phyloP scores from a whole-genome alignment of 305 asterid genomes.

The Coffea humblotiana region DNA sequence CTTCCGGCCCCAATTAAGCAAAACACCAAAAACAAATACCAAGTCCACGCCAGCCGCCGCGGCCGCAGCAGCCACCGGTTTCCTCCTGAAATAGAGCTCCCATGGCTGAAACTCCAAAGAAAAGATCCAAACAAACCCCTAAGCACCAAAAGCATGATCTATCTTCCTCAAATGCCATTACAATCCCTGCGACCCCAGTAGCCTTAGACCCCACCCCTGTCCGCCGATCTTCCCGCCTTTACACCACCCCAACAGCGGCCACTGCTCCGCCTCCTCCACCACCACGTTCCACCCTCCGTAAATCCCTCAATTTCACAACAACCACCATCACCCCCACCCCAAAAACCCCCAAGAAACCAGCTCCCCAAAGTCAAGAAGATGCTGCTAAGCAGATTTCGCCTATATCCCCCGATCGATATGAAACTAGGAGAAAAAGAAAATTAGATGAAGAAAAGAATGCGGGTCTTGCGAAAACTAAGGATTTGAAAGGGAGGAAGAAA shows the following conservation, averaged over 20 bases:
- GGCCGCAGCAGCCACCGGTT: background rate
- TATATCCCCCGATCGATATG: conserved; percentile 49
- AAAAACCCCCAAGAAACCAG: conserved; percentile 14
- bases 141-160: conserved; percentile 1
- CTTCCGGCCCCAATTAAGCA: background rate
- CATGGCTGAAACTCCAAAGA: conserved; percentile 37
- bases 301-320: conserved; percentile 29
- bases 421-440: conserved; percentile 38
- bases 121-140: conserved; percentile 28
- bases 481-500: conserved; percentile 27
- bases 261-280: conserved; percentile 17
- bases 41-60: background rate
- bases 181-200: conserved; percentile 33
- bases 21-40: background rate
- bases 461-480: conserved; percentile 17
- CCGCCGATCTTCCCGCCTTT: conserved; percentile 42
- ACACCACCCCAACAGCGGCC: conserved; percentile 34
- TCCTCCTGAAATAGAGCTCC: background rate
- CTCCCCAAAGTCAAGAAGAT: conserved; percentile 16
- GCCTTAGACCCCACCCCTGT: conserved; percentile 23
- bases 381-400: conserved; percentile 37
- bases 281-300: conserved; percentile 15
- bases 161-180: conserved; percentile 16
- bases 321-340: background rate
- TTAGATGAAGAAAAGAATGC: conserved; percentile 18